Conservation (phyloP, 306 rosid species). For the apple (Malus domestica) region ASM211411v1 NC_041789.1:27487001-27487500, state of each 20-base stretch:
- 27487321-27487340: conserved; percentile 70
- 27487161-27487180: background rate
- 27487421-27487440: too few species aligned
- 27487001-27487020: conserved; percentile 27
- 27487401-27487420: too few species aligned
- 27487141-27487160: background rate
- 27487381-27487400: conserved; percentile 30
- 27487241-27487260: background rate
- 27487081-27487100: conserved; percentile 3
- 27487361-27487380: conserved; percentile 42
- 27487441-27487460: too few species aligned
- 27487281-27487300: conserved; percentile 74
- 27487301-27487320: conserved; percentile 62
- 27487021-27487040: conserved; percentile 51
- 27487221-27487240: conserved; percentile 30
- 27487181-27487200: too few species aligned
- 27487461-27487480: too few species aligned
- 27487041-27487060: conserved; percentile 55
- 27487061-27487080: conserved; percentile 1
- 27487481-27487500: too few species aligned
- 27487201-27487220: conserved; percentile 21
- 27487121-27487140: background rate
- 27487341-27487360: conserved; percentile 51
- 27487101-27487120: background rate
- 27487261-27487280: conserved; percentile 92